phyloP scores from a whole-genome alignment of 345 rosid species.

The Eucalyptus albens region DNA sequence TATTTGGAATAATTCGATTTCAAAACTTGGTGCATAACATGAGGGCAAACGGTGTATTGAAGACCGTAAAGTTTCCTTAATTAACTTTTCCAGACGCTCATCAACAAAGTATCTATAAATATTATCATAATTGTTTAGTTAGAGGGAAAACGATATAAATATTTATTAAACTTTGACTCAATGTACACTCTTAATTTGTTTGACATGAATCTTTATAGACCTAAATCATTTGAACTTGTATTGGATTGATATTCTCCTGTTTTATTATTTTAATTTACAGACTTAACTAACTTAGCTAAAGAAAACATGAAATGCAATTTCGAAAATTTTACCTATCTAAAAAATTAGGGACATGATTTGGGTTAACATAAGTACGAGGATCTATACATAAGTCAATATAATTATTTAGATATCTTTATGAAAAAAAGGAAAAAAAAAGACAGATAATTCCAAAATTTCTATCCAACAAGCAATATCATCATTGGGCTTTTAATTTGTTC shows the following conservation, averaged over 20 bases:
- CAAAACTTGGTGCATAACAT: not conserved
- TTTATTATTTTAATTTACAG: no score
- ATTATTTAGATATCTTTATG: no score
- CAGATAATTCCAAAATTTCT: no score
- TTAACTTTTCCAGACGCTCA: rapidly evolving
- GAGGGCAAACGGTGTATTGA: not conserved
- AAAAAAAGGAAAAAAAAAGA: no score
- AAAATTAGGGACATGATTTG: not conserved
- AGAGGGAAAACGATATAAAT: not conserved
- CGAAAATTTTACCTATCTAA: not conserved
- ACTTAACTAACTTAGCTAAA: not conserved
- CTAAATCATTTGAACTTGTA: not conserved
- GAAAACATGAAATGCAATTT: not conserved
- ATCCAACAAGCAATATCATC: not conserved
- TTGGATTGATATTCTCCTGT: not conserved
- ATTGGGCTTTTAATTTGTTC: no score
- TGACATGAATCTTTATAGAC: not conserved
- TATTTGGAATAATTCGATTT: not conserved
- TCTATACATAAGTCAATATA: not conserved
- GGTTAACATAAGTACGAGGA: not conserved
- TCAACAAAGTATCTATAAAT: no score
- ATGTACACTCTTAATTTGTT: not conserved
- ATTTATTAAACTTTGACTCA: not conserved
- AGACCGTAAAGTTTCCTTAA: not conserved
- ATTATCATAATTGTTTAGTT: not conserved